Conservation (phyloP, 768 basidiomycete genomes). For the Botryobasidium botryosum region DNA sequence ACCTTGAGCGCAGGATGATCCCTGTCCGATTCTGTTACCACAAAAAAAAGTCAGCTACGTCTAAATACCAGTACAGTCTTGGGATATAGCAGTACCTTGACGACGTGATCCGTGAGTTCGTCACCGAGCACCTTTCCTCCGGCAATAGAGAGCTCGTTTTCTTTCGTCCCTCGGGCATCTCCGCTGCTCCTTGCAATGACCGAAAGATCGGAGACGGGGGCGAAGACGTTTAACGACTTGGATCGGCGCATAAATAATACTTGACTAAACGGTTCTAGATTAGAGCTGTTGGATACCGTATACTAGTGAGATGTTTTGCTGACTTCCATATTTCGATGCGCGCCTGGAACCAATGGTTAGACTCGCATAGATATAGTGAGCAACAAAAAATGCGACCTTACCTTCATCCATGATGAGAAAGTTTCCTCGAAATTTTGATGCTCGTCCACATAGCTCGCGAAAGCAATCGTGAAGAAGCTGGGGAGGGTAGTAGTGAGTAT, state of each 20-base stretch:
- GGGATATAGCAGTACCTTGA: conserved; percentile 36
- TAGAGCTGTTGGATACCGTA: neutral
- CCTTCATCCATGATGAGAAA: conserved; percentile 82
- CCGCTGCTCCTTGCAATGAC: conserved; percentile 54
- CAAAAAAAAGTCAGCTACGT: neutral
- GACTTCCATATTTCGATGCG: conserved; percentile 91
- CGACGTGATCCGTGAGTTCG: conserved; percentile 89
- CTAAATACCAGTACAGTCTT: neutral
- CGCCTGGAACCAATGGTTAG: conserved; percentile 23
- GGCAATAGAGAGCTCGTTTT: conserved; percentile 53
- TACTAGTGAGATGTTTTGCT: conserved; percentile 18
- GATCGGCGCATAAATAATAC: conserved; percentile 71
- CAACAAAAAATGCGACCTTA: conserved; percentile 17
- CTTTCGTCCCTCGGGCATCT: conserved; percentile 38
- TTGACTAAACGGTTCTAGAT: conserved; percentile 35
- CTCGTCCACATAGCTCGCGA: conserved; percentile 69
- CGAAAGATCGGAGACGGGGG: conserved; percentile 79
- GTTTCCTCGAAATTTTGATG: conserved; percentile 42
- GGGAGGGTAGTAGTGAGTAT: neutral
- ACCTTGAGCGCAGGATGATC: conserved; percentile 83
- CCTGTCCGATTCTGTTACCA: conserved; percentile 62
- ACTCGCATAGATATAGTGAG: neutral
- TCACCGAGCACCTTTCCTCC: conserved; percentile 84
- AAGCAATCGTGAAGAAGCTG: conserved; percentile 89
- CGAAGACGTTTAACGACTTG: conserved; percentile 73